Evolutionary conservation across 108 stramenopile genomes (phyloP), one percentile per base, ranked within the genome.

Genomic region (Parmales sp.): DNA sequence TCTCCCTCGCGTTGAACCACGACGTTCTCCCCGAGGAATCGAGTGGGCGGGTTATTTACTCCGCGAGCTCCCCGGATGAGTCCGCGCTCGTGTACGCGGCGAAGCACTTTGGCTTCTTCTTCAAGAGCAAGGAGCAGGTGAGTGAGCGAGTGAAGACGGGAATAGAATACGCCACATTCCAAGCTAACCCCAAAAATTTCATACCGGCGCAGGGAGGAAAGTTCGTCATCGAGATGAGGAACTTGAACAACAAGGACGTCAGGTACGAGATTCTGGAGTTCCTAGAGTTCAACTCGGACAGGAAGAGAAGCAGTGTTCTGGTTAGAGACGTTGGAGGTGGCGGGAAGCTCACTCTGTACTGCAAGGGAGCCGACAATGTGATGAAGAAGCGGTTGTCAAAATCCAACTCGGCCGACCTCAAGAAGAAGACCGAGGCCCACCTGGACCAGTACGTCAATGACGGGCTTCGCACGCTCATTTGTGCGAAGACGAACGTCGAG

Each of bases 361-460:
- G 73, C 48, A 86, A 86, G 78, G 85, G 85, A 1, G 85, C 85
- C 5, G 85, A 86, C 71, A 76, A 77, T 37, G 51, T 78, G n/a
- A 78, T 85, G 68, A 46, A 76, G n/a, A 46, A 63, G 49, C 77
- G 79, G 28, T 34, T 73, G 43, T 7, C 25, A 28, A 19, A 9
- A 0, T 26, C 7, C n/a, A 11, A 34, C 11, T 3, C 31, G 2
- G 26, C 1, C 44, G 60, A 25, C 25, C 2, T 38, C 25, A 20
- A n/a, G 75, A 78, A 3, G 22, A 39, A 11, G 36, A 41, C 64
- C 28, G 48, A 31, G 66, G 44, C 25, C 6, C 70, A 68, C 19
- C 31, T 73, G 37, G 43, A 60, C 26, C 39, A 31, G 22, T 80
- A 73, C 46, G 77, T 75, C 0, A 13, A 39, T 23, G 68, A 75